A percentile compares a stretch with the other conserved stretches of the same genome.
Conservation (phyloP, 768 basidiomycete species). For the Pulveroboletus ravenelii region DNA sequence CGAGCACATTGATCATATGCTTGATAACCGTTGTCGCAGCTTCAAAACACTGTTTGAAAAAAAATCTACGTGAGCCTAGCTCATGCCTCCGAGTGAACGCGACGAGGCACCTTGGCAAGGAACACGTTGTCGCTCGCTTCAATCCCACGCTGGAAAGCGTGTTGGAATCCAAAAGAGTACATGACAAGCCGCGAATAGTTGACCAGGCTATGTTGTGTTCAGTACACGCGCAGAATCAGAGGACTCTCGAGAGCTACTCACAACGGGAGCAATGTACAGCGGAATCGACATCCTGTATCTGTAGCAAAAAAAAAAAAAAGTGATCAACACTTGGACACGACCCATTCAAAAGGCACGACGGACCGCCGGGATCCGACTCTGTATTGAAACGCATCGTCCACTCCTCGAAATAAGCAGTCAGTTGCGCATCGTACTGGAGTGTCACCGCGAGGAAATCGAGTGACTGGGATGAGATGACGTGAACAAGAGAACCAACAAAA, state of each 20-base stretch:
- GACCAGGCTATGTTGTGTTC: constrained; percentile 47
- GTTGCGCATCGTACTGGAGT: constrained; percentile 50
- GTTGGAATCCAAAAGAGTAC: constrained; percentile 84
- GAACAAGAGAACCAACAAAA: neutral
- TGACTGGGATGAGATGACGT: constrained; percentile 35
- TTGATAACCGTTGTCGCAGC: constrained; percentile 64
- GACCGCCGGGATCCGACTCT: constrained; percentile 58
- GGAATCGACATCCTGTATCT: constrained; percentile 60
- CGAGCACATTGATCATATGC: constrained; percentile 59
- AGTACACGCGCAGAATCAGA: constrained; percentile 2
- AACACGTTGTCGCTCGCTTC: constrained; percentile 58
- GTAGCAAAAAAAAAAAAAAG: neutral
- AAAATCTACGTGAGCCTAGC: neutral
- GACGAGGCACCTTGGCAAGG: constrained; percentile 51
- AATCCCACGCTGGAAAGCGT: constrained; percentile 70
- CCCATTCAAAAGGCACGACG: neutral
- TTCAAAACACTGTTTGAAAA: constrained; percentile 48
- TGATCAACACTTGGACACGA: neutral
- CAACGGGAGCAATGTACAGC: constrained; percentile 69
- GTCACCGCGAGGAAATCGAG: constrained; percentile 68
- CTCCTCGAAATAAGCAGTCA: constrained; percentile 60
- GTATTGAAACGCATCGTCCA: constrained; percentile 57
- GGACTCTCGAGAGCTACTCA: constrained; percentile 34
- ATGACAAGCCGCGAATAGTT: constrained; percentile 78
- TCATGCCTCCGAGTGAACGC: neutral